These are phyloP conservation scores for Neopestalotiopsis rosae DNA, from an alignment of 2,329 filamentous ascomycete genomes.

Conservation along the genomic window DNA sequence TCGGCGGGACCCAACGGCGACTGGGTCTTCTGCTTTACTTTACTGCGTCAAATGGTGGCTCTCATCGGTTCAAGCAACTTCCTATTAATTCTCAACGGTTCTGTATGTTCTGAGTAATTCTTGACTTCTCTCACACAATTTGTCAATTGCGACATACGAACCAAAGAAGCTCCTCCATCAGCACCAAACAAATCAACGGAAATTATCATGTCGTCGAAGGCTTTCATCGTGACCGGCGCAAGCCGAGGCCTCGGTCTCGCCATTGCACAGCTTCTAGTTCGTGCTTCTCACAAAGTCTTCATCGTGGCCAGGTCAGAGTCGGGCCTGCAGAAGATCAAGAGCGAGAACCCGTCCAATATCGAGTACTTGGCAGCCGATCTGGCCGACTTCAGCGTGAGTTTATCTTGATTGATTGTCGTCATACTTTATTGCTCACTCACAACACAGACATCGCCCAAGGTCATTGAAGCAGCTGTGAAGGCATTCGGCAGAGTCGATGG, in stretches of 20 bases:
- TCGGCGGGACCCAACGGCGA: background rate
- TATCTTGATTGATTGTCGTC: background rate
- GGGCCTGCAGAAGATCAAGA: conserved; percentile 55
- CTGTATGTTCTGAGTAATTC: background rate
- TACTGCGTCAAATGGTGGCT: background rate
- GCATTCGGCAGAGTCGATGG: conserved; percentile 79
- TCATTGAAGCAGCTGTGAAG: conserved; percentile 68
- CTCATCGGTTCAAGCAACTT: background rate
- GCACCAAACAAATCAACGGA: background rate
- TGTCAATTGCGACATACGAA: background rate
- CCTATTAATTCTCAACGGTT: background rate
- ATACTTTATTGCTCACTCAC: background rate
- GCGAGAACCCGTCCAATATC: conserved; percentile 57
- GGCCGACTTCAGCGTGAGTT: conserved; percentile 54
- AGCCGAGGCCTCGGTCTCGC: conserved; percentile 68
- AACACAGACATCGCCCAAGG: conserved; percentile 59
- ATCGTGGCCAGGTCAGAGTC: conserved; percentile 60
- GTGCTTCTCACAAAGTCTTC: conserved; percentile 62
- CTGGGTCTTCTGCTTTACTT: background rate
- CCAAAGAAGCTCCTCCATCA: background rate
- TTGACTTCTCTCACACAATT: background rate
- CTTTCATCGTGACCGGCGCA: conserved; percentile 72
- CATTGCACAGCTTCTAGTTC: conserved; percentile 56
- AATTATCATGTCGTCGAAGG: conserved; percentile 58
- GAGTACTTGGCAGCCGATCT: conserved; percentile 63